Conservation (phyloP, 352 stramenopile genomes). For the Phytophthora aleatoria region DNA sequence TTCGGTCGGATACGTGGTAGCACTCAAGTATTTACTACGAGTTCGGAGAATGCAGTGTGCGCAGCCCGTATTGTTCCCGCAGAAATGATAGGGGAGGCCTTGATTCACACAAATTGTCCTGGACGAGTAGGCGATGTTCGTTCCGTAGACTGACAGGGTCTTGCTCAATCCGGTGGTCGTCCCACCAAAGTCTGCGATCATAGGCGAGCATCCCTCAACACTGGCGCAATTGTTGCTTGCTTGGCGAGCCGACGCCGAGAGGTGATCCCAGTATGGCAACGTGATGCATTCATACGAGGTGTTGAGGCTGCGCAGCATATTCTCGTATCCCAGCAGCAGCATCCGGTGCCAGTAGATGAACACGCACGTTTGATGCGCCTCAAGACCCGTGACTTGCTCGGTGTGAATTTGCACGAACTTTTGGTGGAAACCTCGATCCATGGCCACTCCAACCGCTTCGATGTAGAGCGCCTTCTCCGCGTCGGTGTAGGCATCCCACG, state of each 20-base stretch:
- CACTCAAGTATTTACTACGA: constrained; percentile 13
- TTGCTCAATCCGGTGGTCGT: constrained; percentile 15
- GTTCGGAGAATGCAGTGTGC: constrained; percentile 39
- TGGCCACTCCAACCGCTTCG: constrained; percentile 38
- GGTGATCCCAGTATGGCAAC: constrained; percentile 66
- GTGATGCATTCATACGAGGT: constrained; percentile 54
- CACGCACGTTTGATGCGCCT: constrained; percentile 60
- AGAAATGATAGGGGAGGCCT: constrained; percentile 47
- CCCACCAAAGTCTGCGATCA: constrained; percentile 44
- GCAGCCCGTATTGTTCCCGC: constrained; percentile 37
- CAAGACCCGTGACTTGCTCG: constrained; percentile 42
- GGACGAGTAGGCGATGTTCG: constrained; percentile 35
- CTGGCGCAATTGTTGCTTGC: constrained; percentile 27
- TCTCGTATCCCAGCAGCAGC: constrained; percentile 65
- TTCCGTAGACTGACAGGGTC: constrained; percentile 16
- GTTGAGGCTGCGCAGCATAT: constrained; percentile 63
- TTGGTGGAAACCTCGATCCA: constrained; percentile 43
- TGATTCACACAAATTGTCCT: constrained; percentile 39
- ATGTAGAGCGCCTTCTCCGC: constrained; percentile 49
- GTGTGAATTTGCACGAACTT: constrained; percentile 71
- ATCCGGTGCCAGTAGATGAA: constrained; percentile 80
- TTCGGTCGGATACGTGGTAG: constrained; percentile 33
- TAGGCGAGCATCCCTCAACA: constrained; percentile 45
- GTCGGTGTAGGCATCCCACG: constrained; percentile 41
- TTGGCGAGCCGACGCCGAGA: constrained; percentile 27